Percentiles rank a stretch among this genome's conserved stretches.
phyloP scores from a whole-genome alignment of 352 stramenopile genomes.

The Chrysophaeum taylorii region DNA sequence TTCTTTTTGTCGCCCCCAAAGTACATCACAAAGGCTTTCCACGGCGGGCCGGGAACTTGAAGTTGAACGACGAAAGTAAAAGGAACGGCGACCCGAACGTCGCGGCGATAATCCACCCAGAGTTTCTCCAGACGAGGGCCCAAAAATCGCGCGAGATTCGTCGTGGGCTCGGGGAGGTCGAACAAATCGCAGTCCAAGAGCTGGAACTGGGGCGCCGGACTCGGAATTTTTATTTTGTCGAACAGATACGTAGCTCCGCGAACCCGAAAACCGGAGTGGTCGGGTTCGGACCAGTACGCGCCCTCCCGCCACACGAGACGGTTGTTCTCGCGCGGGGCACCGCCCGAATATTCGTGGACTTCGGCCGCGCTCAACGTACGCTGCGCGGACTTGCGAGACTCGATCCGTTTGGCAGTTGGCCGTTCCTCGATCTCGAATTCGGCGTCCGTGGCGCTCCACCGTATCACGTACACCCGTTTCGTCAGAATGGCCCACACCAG shows the following conservation, averaged over 20 bases:
- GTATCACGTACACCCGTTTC: not conserved
- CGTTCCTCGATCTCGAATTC: not conserved
- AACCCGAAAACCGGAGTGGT: not conserved
- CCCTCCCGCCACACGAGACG: not conserved
- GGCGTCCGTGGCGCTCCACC: not conserved
- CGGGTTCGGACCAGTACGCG: not conserved
- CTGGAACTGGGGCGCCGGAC: not conserved
- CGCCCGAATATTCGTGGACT: not conserved
- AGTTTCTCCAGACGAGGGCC: not conserved
- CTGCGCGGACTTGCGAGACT: not conserved
- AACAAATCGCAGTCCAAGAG: constrained; percentile 11
- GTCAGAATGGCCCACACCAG: constrained; percentile 6
- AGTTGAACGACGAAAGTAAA: not conserved
- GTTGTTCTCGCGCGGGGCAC: not conserved
- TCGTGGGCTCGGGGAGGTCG: constrained; percentile 1
- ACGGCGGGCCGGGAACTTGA: constrained; percentile 3
- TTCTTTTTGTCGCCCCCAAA: not conserved
- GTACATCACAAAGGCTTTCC: constrained; percentile 11
- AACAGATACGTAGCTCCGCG: constrained; percentile 1
- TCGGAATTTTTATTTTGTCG: constrained; percentile 8
- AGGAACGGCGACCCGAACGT: no score
- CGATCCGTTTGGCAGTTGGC: not conserved
- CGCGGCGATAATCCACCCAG: not conserved
- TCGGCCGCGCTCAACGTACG: not conserved
- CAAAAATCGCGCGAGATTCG: not conserved